These are phyloP conservation scores for Clarireedia hainanense DNA, from an alignment of 2,329 filamentous ascomycete species.

Conservation along the genomic window DNA sequence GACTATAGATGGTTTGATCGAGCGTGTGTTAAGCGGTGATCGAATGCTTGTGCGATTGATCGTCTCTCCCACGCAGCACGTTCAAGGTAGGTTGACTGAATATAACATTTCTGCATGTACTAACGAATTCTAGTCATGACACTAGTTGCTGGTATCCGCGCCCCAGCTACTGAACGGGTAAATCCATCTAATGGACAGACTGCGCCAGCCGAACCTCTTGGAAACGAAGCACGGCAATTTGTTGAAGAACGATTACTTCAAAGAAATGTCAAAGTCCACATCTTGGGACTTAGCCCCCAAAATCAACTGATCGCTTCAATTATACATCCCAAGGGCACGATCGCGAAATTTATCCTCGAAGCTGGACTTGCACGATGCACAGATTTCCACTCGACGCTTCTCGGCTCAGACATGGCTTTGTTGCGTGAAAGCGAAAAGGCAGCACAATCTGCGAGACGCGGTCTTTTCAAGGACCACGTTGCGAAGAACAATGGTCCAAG, in stretches of 20 bases:
- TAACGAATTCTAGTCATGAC: slow-evolving; percentile 63
- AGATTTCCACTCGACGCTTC: slow-evolving; percentile 89
- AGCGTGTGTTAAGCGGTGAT: slow-evolving; percentile 87
- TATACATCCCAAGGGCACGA: slow-evolving; percentile 83
- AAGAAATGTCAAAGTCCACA: slow-evolving; percentile 71
- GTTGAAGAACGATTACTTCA: slow-evolving; percentile 83
- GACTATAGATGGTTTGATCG: slow-evolving; percentile 76
- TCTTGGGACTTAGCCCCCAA: slow-evolving; percentile 83
- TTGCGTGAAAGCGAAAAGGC: slow-evolving; percentile 81
- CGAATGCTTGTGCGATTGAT: slow-evolving; percentile 78
- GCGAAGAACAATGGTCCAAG: slow-evolving; percentile 55
- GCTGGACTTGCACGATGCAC: slow-evolving; percentile 87
- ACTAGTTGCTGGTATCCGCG: slow-evolving; percentile 79
- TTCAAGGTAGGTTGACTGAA: slow-evolving; percentile 31
- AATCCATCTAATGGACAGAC: slow-evolving; percentile 61
- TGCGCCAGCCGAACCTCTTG: slow-evolving; percentile 80
- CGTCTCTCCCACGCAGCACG: slow-evolving; percentile 73
- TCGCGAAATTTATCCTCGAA: slow-evolving; percentile 83
- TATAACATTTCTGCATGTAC: neutral
- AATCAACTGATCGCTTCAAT: slow-evolving; percentile 84
- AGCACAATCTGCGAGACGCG: slow-evolving; percentile 68
- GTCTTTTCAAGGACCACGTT: slow-evolving; percentile 75
- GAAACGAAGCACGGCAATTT: slow-evolving; percentile 81
- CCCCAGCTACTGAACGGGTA: slow-evolving; percentile 80
- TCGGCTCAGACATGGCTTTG: slow-evolving; percentile 79